Evolutionary conservation across 139 green algal genomes (phyloP), one percentile per base, ranked within the genome.

Genomic region (Coccomyxa sp.): DNA sequence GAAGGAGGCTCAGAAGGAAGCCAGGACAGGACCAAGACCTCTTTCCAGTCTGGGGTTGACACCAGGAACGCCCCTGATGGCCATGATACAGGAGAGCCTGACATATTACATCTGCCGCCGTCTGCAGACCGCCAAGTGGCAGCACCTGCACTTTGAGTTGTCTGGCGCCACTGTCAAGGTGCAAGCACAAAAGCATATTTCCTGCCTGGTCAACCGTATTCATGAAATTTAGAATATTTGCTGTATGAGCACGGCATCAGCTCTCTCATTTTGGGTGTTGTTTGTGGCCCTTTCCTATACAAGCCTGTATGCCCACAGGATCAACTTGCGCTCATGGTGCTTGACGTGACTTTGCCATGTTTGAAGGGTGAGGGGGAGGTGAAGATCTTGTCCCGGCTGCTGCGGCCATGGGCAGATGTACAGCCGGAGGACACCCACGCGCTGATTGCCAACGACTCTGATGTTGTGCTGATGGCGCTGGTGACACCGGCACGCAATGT

Each of bases 291-390:
- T 3, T 7, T 51, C 38, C 3, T 51, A 7, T 51, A 51, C 3
- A 51, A 51, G 38, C 38, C 38, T 51, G 38, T 51, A 51, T 51
- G 38, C 38, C 7, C 38, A 7, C 7, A 51, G 38, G 7, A 51
- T 7, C 3, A 51, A 51, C 38, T 51, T 3, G 7, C 38, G 7
- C 38, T 51, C 38, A 51, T 3, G 38, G 38, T 51, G 38, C 38
- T 51, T 71, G 63, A 71, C 18, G 1, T 25, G 21, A 71, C 4
- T 28, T 71, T 71, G 18, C 21, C 63, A 21, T 15, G 15, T 28
- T 0, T 87, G n/a, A 78, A 93, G 87, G 95, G 95, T n/a, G 95
- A 98, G 86, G 95, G 95, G 1, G 95, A 98, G 88, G 87, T 96
- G n/a, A 98, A 98, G 85, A 93, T 97, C 30, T 75, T 97, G 57